Conservation (phyloP, 2,329 filamentous ascomycete genomes). For the Pleoardoris graminearum region DNA sequence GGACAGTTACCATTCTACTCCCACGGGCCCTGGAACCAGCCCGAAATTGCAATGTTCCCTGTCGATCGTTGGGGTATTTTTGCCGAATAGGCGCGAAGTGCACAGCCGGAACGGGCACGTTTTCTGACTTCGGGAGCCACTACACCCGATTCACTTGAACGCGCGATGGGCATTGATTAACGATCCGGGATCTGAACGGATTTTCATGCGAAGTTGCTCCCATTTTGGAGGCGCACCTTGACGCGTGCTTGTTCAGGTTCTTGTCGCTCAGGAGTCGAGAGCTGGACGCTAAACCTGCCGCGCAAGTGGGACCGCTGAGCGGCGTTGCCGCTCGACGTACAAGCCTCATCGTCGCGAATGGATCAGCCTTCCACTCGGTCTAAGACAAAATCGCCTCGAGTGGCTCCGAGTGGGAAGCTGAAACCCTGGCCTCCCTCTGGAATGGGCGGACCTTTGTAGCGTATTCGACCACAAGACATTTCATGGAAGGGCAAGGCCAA, state of each 20-base stretch:
- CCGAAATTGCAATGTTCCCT: neutral
- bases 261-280: neutral
- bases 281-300: conserved; percentile 23
- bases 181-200: conserved; percentile 6
- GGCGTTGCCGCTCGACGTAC: conserved; percentile 19
- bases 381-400: conserved; percentile 20
- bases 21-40: neutral
- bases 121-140: neutral
- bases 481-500: conserved; percentile 12
- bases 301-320: conserved; percentile 24
- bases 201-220: neutral
- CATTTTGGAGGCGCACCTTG: neutral
- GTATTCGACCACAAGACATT: conserved; percentile 9
- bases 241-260: conserved; percentile 1
- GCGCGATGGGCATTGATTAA: conserved; percentile 13
- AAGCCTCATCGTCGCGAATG: conserved; percentile 23
- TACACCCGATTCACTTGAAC: conserved; percentile 5
- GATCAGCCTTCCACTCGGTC: conserved; percentile 27
- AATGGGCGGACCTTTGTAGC: conserved; percentile 17
- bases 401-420: conserved; percentile 25
- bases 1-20: neutral
- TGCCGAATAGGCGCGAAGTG: neutral
- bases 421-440: conserved; percentile 30
- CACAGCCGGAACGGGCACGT: neutral
- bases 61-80: neutral